Base-by-base conservation (phyloP, 306 rosid species). In the Oxytropis ochrocephala region DNA sequence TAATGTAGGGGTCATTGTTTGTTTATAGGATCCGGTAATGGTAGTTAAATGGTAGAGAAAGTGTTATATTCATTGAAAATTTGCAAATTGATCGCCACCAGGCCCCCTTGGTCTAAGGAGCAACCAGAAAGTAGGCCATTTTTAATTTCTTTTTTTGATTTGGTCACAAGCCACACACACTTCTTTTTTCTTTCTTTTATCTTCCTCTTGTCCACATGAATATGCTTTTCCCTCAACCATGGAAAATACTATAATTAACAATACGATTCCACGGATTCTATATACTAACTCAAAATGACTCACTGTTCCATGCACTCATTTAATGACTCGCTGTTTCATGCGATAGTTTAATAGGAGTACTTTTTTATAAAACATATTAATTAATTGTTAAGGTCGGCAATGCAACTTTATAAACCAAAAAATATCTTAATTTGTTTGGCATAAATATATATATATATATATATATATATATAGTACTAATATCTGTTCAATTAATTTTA, bases 1-100 rank as follows among this genome's bases (percentile, higher is more conserved):
- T 38, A 44, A 11, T 44, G 17, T 12, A 0, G 6, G 6, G 13
- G 13, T 44, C 17, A 44, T 12, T 12, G 49, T 12, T 11, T n/a
- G n/a, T n/a, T 0, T 11, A 24, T 44, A 12, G 49, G 17, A 44
- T 6, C n/a, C 49, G 49, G 49, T 44, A 44, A 44, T 61, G 49
- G 67, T 39, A 18, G 42, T 57, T 44, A 32, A 14, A 59, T 60
- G 49, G 49, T 58, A 33, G 14, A 41, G 49, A 11, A 64, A 71
- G 48, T 64, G 32, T 55, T 57, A 1, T 0, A 5, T 3, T 21
- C 35, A 18, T 62, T 69, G 47, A 39, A 63, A 41, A 29, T 43
- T 59, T 50, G 54, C 47, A 49, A 47, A 32, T 73, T 77, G 35
- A 17, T 58, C 60, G 82, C 84, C 82, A 81, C 84, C 84, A 53